phyloP scores from a whole-genome alignment of 148 eudicot species.

The Chenopodium album region DNA sequence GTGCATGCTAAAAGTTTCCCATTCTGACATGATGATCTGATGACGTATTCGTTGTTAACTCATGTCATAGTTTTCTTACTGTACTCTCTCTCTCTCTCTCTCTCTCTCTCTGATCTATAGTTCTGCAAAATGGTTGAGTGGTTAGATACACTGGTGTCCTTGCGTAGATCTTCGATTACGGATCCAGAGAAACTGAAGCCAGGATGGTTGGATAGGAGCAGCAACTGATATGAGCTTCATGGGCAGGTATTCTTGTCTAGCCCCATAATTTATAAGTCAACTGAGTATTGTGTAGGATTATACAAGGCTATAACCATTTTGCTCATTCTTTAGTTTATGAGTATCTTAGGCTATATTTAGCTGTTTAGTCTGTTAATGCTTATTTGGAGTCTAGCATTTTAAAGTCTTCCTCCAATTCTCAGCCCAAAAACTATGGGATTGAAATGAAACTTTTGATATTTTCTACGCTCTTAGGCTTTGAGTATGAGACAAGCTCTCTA shows the following conservation, averaged over 20 bases:
- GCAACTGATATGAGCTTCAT: slow-evolving; percentile 27
- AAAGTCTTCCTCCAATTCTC: neutral
- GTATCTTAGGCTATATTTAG: neutral
- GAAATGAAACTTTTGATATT: neutral
- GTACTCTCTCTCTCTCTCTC: slow-evolving; percentile 7
- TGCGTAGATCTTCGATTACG: neutral
- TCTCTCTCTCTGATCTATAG: slow-evolving; percentile 11
- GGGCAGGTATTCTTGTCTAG: slow-evolving; percentile 54
- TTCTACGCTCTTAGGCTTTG: neutral
- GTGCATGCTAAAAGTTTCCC: neutral
- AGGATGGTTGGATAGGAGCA: slow-evolving; percentile 35
- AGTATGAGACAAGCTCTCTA: neutral
- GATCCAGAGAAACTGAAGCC: slow-evolving; percentile 28
- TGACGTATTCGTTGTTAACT: neutral
- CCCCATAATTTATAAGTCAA: slow-evolving; percentile 6
- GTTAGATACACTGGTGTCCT: slow-evolving; percentile 26
- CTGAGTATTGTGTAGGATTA: slow-evolving; percentile 3
- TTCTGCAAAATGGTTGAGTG: slow-evolving; percentile 18
- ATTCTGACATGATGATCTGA: neutral
- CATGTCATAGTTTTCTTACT: neutral
- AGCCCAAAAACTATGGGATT: neutral
- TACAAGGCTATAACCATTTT: slow-evolving; percentile 3
- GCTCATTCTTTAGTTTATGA: neutral
- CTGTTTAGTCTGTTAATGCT: neutral
- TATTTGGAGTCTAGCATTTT: neutral